phyloP scores from a whole-genome alignment of 2,329 filamentous ascomycete genomes.

The Sordariomycetes sp. region DNA sequence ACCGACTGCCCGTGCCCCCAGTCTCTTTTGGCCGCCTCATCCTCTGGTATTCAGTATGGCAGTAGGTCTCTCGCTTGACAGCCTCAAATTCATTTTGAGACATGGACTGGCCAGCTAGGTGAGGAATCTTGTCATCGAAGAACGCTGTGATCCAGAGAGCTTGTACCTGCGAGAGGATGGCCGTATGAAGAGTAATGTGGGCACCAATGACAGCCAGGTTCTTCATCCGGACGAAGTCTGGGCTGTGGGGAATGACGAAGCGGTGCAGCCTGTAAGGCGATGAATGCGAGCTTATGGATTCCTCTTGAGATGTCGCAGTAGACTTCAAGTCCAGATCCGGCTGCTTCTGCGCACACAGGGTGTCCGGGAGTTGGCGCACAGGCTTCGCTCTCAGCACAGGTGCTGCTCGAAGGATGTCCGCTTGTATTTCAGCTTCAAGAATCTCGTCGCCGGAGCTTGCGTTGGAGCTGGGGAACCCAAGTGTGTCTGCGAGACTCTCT shows the following conservation, averaged over 20 bases:
- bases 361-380: background rate
- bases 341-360: background rate
- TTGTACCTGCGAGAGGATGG: constrained; percentile 5
- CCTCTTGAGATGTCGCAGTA: background rate
- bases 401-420: background rate
- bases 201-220: constrained; percentile 7
- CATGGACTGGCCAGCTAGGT: background rate
- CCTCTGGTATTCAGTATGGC: constrained; percentile 5
- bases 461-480: constrained; percentile 3
- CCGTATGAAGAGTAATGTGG: constrained; percentile 7
- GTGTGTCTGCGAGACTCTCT: background rate
- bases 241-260: constrained; percentile 4
- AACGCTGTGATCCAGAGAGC: constrained; percentile 7
- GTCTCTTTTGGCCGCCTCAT: constrained; percentile 6
- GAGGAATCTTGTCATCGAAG: constrained; percentile 4
- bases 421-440: background rate
- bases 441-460: background rate
- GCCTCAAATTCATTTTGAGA: background rate
- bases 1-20: constrained; percentile 5
- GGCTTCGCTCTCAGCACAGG: background rate
- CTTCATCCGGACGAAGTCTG: constrained; percentile 1
- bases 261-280: constrained; percentile 5
- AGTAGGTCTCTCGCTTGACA: constrained; percentile 1
- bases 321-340: background rate
- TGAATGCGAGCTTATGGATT: background rate